A percentile compares a stretch with the other conserved stretches of the same genome.
phyloP scores from a whole-genome alignment of 2,329 filamentous ascomycete genomes.

The Penicillium sp. region DNA sequence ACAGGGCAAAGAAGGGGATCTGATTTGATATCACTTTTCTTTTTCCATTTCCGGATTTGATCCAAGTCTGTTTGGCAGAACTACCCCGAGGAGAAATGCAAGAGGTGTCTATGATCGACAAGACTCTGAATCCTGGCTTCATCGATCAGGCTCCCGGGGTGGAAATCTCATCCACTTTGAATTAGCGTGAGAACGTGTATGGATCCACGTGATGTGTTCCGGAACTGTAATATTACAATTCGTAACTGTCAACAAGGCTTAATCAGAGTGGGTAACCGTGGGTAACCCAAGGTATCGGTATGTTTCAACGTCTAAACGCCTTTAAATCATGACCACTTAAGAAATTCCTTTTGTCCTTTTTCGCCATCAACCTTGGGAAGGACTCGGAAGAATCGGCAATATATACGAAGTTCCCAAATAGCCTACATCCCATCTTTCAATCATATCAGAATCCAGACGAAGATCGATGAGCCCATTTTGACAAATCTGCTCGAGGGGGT shows the following conservation, averaged over 20 bases:
- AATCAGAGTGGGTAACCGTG: not conserved
- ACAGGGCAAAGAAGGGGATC: not conserved
- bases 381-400: not conserved
- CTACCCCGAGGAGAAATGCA: no score
- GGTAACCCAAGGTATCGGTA: not conserved
- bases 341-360: not conserved
- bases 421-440: not conserved
- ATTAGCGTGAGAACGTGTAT: not conserved
- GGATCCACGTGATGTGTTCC: constrained; percentile 1
- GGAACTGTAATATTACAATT: not conserved
- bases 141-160: not conserved
- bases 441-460: no score
- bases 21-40: not conserved
- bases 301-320: not conserved
- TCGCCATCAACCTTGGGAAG: no score
- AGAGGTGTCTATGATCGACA: not conserved
- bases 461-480: not conserved
- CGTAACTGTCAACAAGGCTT: not conserved
- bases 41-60: not conserved
- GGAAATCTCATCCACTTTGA: no score
- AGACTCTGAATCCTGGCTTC: not conserved
- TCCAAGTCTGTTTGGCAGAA: not conserved
- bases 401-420: not conserved
- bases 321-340: no score
- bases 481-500: constrained; percentile 13